Percentiles rank a stretch among this genome's conserved stretches.
Evolutionary conservation across 495 filamentous ascomycete species (phyloP).

Genomic region (Aspergillus asperescens): DNA sequence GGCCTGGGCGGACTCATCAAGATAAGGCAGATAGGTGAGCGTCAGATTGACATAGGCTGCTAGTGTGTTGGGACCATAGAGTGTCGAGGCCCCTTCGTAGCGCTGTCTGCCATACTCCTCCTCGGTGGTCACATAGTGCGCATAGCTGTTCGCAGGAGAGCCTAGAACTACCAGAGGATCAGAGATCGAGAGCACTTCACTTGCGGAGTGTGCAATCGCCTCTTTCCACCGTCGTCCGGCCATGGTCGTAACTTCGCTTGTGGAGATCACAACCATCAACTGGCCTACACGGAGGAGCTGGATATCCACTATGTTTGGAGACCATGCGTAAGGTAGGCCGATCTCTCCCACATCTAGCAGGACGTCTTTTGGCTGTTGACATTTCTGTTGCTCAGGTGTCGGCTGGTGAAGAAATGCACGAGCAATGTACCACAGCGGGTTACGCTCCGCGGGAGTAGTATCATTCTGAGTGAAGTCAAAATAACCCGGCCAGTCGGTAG

Average conservation of each 20-base stretch:
- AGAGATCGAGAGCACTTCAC: constrained; percentile 40
- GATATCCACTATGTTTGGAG: constrained; percentile 88
- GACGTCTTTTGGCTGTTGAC: constrained; percentile 82
- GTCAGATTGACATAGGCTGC: constrained; percentile 88
- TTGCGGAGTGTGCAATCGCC: constrained; percentile 58
- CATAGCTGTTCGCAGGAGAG: constrained; percentile 92
- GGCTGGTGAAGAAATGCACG: constrained; percentile 67
- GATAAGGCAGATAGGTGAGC: constrained; percentile 63
- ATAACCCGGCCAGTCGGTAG: constrained; percentile 84
- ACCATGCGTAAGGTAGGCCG: constrained; percentile 76
- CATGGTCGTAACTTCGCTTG: constrained; percentile 95
- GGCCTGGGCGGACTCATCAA: constrained; percentile 43
- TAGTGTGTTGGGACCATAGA: constrained; percentile 89
- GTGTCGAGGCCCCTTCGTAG: constrained; percentile 92
- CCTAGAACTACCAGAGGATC: constrained; percentile 78
- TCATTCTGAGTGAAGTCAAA: constrained; percentile 94
- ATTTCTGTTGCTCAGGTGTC: constrained; percentile 62
- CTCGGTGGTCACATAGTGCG: constrained; percentile 90
- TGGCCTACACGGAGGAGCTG: constrained; percentile 86
- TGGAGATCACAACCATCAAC: constrained; percentile 77
- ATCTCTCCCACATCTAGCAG: constrained; percentile 86
- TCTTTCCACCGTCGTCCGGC: constrained; percentile 86
- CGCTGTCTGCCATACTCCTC: constrained; percentile 89
- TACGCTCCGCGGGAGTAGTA: constrained; percentile 62
- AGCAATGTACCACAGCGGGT: constrained; percentile 78